Evolutionary conservation across 768 basidiomycete genomes (phyloP).

Genomic region (Austroboletus eburneus): DNA sequence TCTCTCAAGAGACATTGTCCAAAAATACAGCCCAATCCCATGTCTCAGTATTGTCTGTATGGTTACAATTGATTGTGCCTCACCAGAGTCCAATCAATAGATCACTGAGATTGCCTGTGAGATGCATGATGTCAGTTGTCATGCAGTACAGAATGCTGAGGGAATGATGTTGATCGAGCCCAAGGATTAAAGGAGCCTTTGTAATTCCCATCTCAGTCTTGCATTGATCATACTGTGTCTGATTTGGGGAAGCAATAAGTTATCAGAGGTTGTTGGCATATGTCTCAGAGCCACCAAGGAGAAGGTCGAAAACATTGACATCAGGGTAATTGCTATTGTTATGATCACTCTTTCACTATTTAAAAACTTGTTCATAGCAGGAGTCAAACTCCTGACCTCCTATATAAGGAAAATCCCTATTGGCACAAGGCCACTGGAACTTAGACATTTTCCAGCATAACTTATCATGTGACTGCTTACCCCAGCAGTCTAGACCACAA

Average conservation of each 20-base stretch:
- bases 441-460: no score
- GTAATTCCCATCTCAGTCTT: slow-evolving; percentile 29
- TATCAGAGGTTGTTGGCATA: background rate
- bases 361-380: no score
- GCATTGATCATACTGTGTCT: slow-evolving; percentile 13
- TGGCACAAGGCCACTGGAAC: no score
- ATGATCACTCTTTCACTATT: no score
- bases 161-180: slow-evolving; percentile 16
- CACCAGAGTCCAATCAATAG: slow-evolving; percentile 22
- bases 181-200: slow-evolving; percentile 35
- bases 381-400: no score
- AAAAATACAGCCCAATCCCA: background rate
- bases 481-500: no score
- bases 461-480: no score
- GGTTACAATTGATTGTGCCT: background rate
- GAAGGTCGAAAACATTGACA: slow-evolving; percentile 3
- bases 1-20: slow-evolving; percentile 15
- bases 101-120: slow-evolving; percentile 25
- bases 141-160: slow-evolving; percentile 35
- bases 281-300: background rate
- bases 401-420: no score
- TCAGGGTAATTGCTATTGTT: slow-evolving; percentile 31
- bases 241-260: background rate
- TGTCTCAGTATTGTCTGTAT: background rate
- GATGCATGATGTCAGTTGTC: slow-evolving; percentile 42